These are phyloP conservation scores for Sordariomycetes sp. DNA, from an alignment of 2,329 filamentous ascomycete genomes.

Conservation along the genomic window DNA sequence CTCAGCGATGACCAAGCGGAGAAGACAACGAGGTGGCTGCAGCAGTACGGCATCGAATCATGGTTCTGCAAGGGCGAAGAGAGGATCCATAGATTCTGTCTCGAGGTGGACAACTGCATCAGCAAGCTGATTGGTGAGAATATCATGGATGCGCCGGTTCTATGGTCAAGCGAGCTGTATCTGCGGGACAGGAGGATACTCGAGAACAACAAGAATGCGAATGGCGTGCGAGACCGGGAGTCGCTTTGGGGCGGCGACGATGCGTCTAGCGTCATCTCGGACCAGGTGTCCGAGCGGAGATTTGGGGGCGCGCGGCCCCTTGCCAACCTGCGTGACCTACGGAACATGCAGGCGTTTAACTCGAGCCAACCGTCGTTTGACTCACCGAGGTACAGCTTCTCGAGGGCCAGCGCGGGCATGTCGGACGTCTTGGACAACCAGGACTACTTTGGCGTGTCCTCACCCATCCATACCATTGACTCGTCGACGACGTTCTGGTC, in stretches of 20 bases:
- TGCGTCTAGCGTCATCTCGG: slow-evolving; percentile 37
- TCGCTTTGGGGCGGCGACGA: slow-evolving; percentile 34
- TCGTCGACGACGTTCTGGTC: slow-evolving; percentile 81
- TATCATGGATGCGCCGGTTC: slow-evolving; percentile 69
- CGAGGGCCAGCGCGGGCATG: slow-evolving; percentile 40
- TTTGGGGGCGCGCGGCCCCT: slow-evolving; percentile 28
- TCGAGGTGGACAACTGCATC: slow-evolving; percentile 78
- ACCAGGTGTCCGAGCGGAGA: slow-evolving; percentile 29
- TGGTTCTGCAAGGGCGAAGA: slow-evolving; percentile 84
- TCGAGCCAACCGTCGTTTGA: slow-evolving; percentile 58
- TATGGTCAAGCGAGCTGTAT: slow-evolving; percentile 89
- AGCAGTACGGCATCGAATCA: slow-evolving; percentile 72
- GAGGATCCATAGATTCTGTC: slow-evolving; percentile 83
- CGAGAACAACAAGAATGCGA: slow-evolving; percentile 21
- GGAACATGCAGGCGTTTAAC: slow-evolving; percentile 46
- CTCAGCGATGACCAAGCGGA: slow-evolving; percentile 91
- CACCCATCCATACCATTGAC: slow-evolving; percentile 59
- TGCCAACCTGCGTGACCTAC: slow-evolving; percentile 41
- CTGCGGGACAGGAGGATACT: slow-evolving; percentile 58
- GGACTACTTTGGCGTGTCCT: slow-evolving; percentile 57
- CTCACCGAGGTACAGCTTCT: slow-evolving; percentile 49
- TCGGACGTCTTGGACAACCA: slow-evolving; percentile 57
- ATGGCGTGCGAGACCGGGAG: slow-evolving; percentile 26
- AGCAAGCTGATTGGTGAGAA: slow-evolving; percentile 75
- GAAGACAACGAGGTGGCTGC: slow-evolving; percentile 70